Base-by-base conservation (phyloP, 164 flowering plant genomes). In the Santalum album region DNA sequence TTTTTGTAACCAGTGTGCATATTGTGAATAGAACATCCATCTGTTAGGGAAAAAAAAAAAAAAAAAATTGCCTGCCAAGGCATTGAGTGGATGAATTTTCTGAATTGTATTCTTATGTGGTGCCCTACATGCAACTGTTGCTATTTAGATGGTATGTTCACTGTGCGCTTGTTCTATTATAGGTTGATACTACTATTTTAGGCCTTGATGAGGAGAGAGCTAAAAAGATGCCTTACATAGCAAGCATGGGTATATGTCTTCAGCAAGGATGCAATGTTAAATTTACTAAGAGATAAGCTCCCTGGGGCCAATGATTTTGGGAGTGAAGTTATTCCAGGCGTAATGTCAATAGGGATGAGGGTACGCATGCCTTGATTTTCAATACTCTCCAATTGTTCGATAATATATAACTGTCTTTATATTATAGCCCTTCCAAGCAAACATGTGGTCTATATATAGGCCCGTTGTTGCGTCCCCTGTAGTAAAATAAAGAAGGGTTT, bases 171-270 rank as follows among this genome's bases (percentile, higher is more conserved):
- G 17, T 24, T 47, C 27, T 51, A 16, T 51, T 55, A 36, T 52
- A 90, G 89, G 98, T 81, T 48, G 91, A 82, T 59, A 84, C 91
- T 19, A 82, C 88, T 45, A 82, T 87, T 26, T 67, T 90, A 60
- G 96, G 94, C 52, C 91, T 87, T 60, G 94, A 87, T 68, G 90
- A 90, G 49, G 68, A 79, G 71, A 80, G 94, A 74, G 97, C 97
- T 1, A 87, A 90, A 66, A 91, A 87, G 63, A 85, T 87, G 96
- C 94, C 96, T 20, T 87, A 61, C 68, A 85, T 90, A 73, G 96
- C 96, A 1, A 92, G 98, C 54, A 92, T 92, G 98, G 98, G 98
- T 92, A 49, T 92, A 92, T 78, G 98, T 92, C 53, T 75, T 92
- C 43, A 92, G 94, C 80, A 92, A 86, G 75, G 70, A 92, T 69